Base-by-base conservation (phyloP, 345 rosid species). In the Rhizophora mangle region DNA sequence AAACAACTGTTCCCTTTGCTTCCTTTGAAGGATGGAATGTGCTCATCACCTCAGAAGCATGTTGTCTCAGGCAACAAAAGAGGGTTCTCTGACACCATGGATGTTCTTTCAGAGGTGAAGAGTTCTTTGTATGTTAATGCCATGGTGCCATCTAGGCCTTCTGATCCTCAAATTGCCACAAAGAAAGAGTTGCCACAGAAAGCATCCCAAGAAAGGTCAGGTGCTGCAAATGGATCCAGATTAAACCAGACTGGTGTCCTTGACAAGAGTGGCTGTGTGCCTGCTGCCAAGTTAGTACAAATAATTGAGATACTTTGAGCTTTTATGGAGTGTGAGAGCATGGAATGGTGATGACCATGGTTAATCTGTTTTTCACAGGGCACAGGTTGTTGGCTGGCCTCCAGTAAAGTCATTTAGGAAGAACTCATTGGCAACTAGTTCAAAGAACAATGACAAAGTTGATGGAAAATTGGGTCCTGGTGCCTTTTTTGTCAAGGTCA, bases 301-400 rank as follows among this genome's bases (percentile, higher is more conserved):
- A 15, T 39, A 55, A 55, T 13, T 10, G 27, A n/a, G 59, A 21
- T n/a, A 26, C n/a, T 27, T 65, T 37, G 63, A 36, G 36, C 18
- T 20, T 52, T 29, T 63, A 46, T 8, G 47, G 56, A 29, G 29
- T 20, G 37, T 39, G 6, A 43, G 11, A 31, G n/a, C 29, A 20
- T 61, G 39, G 55, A 47, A 29, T 31, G 32, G 21, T 26, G 9
- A 29, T 47, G 32, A 56, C 16, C 57, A 20, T 53, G 62, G 3
- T 75, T 67, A 31, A 11, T n/a, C 65, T 27, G 60, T 60, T 46
- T 65, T 65, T 87, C 58, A 43, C 78, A 92, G 96, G 88, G 92
- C 96, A 29, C 96, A 90, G 73, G 96, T 93, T 49, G 93, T 93
- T 81, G 98, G 98, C 62, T 93, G 98, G 98, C 96, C 98, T 36